phyloP scores from a whole-genome alignment of 2,329 filamentous ascomycete genomes.

The Microdochium bolleyi region DNA sequence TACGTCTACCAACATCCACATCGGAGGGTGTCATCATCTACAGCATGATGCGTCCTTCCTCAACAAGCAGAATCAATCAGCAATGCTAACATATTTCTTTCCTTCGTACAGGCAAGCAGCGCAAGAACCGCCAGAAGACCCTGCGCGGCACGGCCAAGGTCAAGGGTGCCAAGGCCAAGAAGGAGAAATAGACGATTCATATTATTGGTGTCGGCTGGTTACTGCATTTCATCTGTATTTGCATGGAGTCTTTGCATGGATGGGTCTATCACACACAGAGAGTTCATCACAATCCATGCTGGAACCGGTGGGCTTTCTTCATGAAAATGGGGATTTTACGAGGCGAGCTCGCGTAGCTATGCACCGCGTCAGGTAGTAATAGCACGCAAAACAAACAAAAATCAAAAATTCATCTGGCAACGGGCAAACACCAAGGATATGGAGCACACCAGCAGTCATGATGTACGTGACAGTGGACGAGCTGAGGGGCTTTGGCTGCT shows the following conservation, averaged over 20 bases:
- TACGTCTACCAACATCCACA: slow-evolving; percentile 48
- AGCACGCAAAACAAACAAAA: not conserved
- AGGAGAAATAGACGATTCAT: slow-evolving; percentile 67
- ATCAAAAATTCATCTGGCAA: not conserved
- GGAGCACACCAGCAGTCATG: not conserved
- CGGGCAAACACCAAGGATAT: not conserved
- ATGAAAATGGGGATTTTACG: not conserved
- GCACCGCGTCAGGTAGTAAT: not conserved
- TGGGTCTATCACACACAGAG: not conserved
- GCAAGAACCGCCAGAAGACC: slow-evolving; percentile 99
- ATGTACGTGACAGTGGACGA: not conserved
- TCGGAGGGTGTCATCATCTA: not conserved
- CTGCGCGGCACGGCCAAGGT: slow-evolving; percentile 96
- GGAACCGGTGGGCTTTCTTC: not conserved
- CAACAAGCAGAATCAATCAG: not conserved
- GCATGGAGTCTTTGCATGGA: slow-evolving; percentile 1
- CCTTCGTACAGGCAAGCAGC: slow-evolving; percentile 80
- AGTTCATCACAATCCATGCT: not conserved
- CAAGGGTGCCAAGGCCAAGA: slow-evolving; percentile 92
- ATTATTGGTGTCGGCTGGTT: slow-evolving; percentile 14
- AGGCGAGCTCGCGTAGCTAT: not conserved
- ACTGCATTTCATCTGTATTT: slow-evolving; percentile 11
- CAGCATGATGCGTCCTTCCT: not conserved
- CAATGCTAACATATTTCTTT: not conserved
- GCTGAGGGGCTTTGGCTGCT: not conserved